Percentiles rank a stretch among this genome's conserved stretches.
These are phyloP conservation scores for Backusella psychrophila DNA, from an alignment of 192 early-diverging fungal species.

Conservation along the genomic window DNA sequence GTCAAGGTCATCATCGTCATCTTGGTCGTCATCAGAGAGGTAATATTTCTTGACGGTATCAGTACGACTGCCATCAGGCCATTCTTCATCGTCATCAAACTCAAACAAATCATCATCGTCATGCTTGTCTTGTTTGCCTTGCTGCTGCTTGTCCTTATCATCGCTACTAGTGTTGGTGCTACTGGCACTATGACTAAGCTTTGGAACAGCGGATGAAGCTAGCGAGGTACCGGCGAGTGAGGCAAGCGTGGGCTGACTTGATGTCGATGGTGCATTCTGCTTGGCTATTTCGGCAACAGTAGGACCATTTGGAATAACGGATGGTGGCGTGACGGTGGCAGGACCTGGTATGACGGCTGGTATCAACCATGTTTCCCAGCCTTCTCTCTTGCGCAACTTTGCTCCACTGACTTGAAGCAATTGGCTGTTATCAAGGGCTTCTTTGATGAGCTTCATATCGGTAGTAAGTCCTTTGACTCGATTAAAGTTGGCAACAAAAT, in stretches of 20 bases:
- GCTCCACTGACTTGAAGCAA: conserved; percentile 27
- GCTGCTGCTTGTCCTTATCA: background rate
- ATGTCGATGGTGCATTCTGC: background rate
- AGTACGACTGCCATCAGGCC: conserved; percentile 50
- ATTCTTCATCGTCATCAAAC: conserved; percentile 72
- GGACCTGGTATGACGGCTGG: conserved; percentile 25
- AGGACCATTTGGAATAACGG: background rate
- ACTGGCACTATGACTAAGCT: background rate
- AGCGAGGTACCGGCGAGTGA: background rate
- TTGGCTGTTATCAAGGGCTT: conserved; percentile 46
- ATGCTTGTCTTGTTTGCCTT: conserved; percentile 6
- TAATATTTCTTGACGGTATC: conserved; percentile 49
- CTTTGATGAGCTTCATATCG: conserved; percentile 62
- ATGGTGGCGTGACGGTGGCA: background rate
- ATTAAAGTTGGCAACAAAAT: conserved; percentile 83
- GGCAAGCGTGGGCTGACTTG: background rate
- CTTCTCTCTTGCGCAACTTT: conserved; percentile 65
- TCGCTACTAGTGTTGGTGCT: background rate
- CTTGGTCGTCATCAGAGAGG: conserved; percentile 43
- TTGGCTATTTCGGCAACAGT: background rate
- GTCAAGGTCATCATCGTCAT: conserved; percentile 71
- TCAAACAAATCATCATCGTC: conserved; percentile 70
- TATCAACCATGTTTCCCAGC: conserved; percentile 82
- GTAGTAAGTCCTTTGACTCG: conserved; percentile 74
- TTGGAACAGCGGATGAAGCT: background rate